phyloP scores from a whole-genome alignment of 2,329 filamentous ascomycete species.

The Bimuria novae-zelandiae region DNA sequence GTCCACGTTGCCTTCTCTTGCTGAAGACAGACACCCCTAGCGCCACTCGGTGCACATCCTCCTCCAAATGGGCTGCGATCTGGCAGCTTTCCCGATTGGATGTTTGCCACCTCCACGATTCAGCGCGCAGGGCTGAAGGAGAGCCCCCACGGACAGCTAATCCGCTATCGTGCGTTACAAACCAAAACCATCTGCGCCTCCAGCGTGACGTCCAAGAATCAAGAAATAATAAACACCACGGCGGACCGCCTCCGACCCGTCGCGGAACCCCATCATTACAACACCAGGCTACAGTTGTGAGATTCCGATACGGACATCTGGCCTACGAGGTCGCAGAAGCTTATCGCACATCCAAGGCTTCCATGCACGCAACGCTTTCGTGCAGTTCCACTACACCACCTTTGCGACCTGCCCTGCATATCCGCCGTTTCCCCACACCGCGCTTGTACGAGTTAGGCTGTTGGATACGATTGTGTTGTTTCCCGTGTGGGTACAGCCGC shows the following conservation, averaged over 20 bases:
- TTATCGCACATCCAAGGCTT: constrained; percentile 31
- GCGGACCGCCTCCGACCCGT: neutral
- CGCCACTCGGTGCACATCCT: constrained; percentile 1
- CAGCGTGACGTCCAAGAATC: neutral
- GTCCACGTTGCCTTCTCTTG: constrained; percentile 5
- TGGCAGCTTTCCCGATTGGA: constrained; percentile 21
- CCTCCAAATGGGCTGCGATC: constrained; percentile 11
- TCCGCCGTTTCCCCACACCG: constrained; percentile 8
- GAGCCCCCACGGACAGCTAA: constrained; percentile 7
- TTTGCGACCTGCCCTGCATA: constrained; percentile 15
- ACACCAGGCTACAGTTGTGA: neutral
- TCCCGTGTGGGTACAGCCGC: too few relatives aligned
- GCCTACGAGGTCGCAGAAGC: constrained; percentile 30
- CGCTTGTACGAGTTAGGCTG: constrained; percentile 2
- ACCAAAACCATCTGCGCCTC: neutral
- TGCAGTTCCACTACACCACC: constrained; percentile 23
- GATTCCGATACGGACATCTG: neutral
- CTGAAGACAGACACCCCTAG: neutral
- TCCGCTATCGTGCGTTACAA: neutral
- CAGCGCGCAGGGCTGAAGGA: constrained; percentile 16
- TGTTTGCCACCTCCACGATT: constrained; percentile 14
- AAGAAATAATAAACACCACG: neutral
- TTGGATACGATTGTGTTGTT: neutral
- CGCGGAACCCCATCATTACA: neutral
- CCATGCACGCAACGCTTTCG: constrained; percentile 26